Base-by-base conservation (phyloP, 495 filamentous ascomycete species). In the Podospora didyma region DNA sequence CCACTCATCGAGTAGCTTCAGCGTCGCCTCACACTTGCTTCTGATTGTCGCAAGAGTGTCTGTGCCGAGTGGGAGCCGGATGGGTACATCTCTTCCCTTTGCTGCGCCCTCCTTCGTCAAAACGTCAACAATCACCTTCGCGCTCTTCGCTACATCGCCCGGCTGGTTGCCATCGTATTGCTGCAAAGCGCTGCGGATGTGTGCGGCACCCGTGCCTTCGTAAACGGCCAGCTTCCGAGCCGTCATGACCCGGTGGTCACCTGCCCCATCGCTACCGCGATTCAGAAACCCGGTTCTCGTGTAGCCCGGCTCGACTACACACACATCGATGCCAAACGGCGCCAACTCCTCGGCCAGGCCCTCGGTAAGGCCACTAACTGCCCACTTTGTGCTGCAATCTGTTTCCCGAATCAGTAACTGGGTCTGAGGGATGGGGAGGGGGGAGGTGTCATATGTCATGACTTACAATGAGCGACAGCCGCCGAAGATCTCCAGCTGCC, bases 251-350 rank as follows among this genome's bases (percentile, higher is more conserved):
- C 71, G 41, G 44, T 71, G 68, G 19, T 66, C 63, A n/a, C n/a
- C n/a, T 20, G 49, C 54, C 16, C 23, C 28, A 1, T 56, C 60
- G 7, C 58, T 60, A 6, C 57, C 61, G 48, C 44, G 59, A 3
- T 31, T 34, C 17, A 69, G 63, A 46, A 75, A 69, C 12, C 59
- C 65, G 3, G 73, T 76, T 22, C 73, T 63, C 51, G 73, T 73
- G 62, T 69, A 74, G 0, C 80, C 79, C 17, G 79, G 80, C 68
- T 83, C 80, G 28, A 84, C 60, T 6, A 69, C 54, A 6, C 70
- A 68, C 12, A 64, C 75, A 2, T 73, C 63, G 49, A 84, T 75
- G 2, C 71, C 70, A 31, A 82, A 73, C 10, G 71, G 66, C 31
- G 57, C 62, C 16, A 80, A 54, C 53, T 83, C 79, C 1, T 58